Percentiles rank a stretch among this genome's conserved stretches.
phyloP scores from a whole-genome alignment of 106 monocot species.

The Iris macrosiphon region DNA sequence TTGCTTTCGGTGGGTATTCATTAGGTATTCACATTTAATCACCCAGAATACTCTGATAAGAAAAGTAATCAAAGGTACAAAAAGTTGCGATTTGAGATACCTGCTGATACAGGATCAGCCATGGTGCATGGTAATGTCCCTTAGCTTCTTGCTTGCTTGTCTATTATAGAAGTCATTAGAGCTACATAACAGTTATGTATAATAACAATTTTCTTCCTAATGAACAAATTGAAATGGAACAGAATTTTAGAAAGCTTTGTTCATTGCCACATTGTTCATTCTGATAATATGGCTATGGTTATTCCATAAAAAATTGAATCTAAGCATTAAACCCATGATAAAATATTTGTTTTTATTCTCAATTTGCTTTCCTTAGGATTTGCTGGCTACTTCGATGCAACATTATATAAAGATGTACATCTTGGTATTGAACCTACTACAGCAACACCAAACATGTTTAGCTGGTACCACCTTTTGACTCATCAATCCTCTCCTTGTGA shows the following conservation, averaged over 20 bases:
- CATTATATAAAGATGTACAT: slow-evolving; percentile 83
- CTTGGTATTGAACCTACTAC: slow-evolving; percentile 85
- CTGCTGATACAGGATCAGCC: slow-evolving; percentile 66
- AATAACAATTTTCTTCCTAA: no score
- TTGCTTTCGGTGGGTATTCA: neutral
- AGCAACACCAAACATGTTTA: slow-evolving; percentile 93
- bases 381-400: slow-evolving; percentile 89
- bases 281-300: no score
- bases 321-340: no score
- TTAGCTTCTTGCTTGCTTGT: no score
- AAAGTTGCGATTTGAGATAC: slow-evolving; percentile 72
- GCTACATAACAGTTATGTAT: no score
- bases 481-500: neutral
- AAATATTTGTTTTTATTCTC: no score
- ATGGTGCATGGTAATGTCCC: slow-evolving; percentile 76
- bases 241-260: no score
- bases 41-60: slow-evolving; percentile 48
- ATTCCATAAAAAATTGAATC: no score
- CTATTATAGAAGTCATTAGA: no score
- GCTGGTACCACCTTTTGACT: slow-evolving; percentile 48
- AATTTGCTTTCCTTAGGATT: slow-evolving; percentile 47
- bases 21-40: slow-evolving; percentile 82
- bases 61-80: slow-evolving; percentile 61
- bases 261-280: no score
- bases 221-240: no score